Evolutionary conservation across 768 basidiomycete species (phyloP), one percentile per base, ranked within the genome.

Genomic region (Rhodotorula paludigena): DNA sequence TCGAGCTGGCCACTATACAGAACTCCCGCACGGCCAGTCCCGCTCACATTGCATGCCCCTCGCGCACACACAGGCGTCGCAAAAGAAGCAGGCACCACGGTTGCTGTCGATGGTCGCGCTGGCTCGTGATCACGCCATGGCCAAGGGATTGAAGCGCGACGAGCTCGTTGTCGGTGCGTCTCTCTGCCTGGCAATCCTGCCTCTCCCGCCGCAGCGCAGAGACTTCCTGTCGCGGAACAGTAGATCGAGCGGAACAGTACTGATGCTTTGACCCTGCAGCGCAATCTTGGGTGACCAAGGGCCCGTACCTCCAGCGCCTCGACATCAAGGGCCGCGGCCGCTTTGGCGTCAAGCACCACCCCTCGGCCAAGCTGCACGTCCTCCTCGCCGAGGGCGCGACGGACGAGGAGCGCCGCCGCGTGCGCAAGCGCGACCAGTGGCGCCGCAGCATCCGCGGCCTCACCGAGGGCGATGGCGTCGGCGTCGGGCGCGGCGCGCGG

Each of bases 271-370:
- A 23, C 38, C 48, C 28, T 45, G 35, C 73, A 96, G 92, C 90
- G 52, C 88, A 96, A 78, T 85, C 92, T 30, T 99, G 92, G 94
- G 92, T 96, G 23, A 87, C 85, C 54, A 97, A 98, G 78, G 92
- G 88, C 10, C 81, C 82, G 12, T 84, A 82, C 32, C 80, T 84
- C 45, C 86, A 84, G 67, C 84, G 87, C 60, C 72, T 91, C 28
- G 91, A 96, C 73, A 85, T 88, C 65, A 87, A 86, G 78, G 94
- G 90, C 60, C 85, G 93, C 71, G 89, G 88, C 41, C 87, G 87
- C 73, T 82, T 78, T 63, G 94, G 94, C 60, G 82, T 91, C 64
- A 86, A 87, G 57, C 82, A 84, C 20, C 90, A 89, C 77, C 87
- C 60, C 2, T 66, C 65, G 21, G 56, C 73, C 6, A 69, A 71